Evolutionary conservation across 2,329 filamentous ascomycete species (phyloP).

Genomic region (Pseudopithomyces chartarum): DNA sequence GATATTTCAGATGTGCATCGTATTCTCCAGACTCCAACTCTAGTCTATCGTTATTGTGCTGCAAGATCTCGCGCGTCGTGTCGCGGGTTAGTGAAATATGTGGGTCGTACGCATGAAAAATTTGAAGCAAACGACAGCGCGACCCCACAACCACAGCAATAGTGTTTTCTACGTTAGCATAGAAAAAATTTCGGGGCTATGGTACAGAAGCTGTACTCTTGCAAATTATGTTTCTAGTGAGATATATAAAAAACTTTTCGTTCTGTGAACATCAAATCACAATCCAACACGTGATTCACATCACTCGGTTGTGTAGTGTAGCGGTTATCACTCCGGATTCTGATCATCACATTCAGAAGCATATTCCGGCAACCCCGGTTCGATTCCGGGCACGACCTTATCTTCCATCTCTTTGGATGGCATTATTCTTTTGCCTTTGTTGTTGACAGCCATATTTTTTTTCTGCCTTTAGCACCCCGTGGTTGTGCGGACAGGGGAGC

Average conservation of each 20-base stretch:
- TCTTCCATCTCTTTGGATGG: no score
- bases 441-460: no score
- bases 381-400: conserved; percentile 6
- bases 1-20: no score
- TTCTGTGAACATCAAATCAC: background rate
- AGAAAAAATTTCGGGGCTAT: no score
- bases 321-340: conserved; percentile 7
- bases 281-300: background rate
- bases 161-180: no score
- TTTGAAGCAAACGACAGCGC: background rate
- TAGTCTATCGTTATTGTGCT: no score
- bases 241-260: background rate
- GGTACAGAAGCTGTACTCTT: no score
- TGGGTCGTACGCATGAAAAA: background rate
- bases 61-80: background rate
- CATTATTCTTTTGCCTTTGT: no score
- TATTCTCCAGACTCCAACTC: no score
- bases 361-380: conserved; percentile 5
- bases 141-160: background rate
- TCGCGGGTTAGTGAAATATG: background rate
- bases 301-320: conserved; percentile 4
- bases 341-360: conserved; percentile 1
- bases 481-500: no score
- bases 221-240: no score
- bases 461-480: no score